Evolutionary conservation across 345 rosid species (phyloP).

Genomic region (Linum lewisii): DNA sequence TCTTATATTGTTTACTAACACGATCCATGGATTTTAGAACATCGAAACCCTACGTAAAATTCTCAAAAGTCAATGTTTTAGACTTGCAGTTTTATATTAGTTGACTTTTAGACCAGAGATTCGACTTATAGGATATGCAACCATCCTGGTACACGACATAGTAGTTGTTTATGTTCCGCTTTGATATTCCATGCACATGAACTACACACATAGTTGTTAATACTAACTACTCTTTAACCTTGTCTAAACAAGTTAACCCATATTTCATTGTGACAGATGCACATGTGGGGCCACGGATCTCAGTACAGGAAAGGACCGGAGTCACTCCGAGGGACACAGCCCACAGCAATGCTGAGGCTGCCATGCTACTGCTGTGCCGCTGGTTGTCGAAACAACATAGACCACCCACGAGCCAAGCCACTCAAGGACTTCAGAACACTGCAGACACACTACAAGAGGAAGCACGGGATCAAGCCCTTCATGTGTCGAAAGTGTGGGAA

Average conservation of each 20-base stretch:
- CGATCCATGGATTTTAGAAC: too few species aligned
- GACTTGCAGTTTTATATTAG: too few species aligned
- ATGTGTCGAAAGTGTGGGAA: constrained; percentile 4
- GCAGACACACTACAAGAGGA: constrained; percentile 6
- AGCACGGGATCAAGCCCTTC: constrained; percentile 9
- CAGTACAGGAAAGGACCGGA: constrained; percentile 3
- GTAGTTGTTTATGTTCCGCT: too few species aligned
- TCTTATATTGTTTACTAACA: too few species aligned
- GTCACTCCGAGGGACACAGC: constrained; percentile 1
- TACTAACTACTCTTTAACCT: not conserved
- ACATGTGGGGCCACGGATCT: constrained; percentile 6
- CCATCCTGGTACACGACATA: too few species aligned
- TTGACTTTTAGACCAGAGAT: too few species aligned
- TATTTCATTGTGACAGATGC: not conserved
- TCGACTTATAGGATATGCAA: too few species aligned
- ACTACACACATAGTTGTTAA: too few species aligned
- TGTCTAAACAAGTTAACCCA: too few species aligned
- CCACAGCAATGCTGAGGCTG: constrained; percentile 5
- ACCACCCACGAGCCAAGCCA: constrained; percentile 2
- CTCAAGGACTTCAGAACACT: constrained; percentile 2
- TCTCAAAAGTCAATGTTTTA: too few species aligned
- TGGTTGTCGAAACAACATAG: constrained; percentile 1
- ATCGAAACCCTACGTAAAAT: too few species aligned
- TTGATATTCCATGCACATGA: too few species aligned
- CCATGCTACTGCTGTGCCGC: constrained; percentile 4